Conservation (phyloP, 1,284 basidiomycete genomes). For the Exsudoporus floridanus region DNA sequence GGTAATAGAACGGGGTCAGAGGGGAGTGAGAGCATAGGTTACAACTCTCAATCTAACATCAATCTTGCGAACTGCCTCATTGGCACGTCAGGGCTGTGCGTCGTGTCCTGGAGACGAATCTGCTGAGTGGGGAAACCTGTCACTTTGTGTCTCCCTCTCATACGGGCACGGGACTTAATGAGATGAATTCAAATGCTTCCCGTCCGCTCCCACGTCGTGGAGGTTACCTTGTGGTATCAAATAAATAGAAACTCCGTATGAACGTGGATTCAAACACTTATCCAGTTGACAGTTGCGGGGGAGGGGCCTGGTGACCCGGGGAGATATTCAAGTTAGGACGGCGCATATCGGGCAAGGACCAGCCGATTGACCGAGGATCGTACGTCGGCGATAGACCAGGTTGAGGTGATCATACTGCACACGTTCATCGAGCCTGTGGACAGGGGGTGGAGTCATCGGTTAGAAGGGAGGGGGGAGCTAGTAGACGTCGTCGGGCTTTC, state of each 20-base stretch:
- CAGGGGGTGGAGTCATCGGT: not conserved
- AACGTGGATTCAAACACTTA: slow-evolving; percentile 12
- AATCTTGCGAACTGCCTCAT: slow-evolving; percentile 15
- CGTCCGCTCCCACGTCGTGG: slow-evolving; percentile 6
- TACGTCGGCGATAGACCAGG: not conserved
- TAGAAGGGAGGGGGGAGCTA: not conserved
- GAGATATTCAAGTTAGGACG: not conserved
- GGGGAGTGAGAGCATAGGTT: slow-evolving; percentile 11
- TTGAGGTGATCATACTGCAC: not conserved
- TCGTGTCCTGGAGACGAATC: slow-evolving; percentile 14
- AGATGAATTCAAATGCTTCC: slow-evolving; percentile 12
- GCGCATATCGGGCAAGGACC: not conserved
- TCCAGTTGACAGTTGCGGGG: not conserved
- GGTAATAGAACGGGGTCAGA: slow-evolving; percentile 14
- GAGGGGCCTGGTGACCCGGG: not conserved
- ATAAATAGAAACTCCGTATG: slow-evolving; percentile 12
- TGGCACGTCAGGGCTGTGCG: slow-evolving; percentile 15
- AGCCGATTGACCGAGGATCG: not conserved
- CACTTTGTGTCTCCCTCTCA: not conserved
- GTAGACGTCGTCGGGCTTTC: not conserved
- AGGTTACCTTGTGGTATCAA: not conserved
- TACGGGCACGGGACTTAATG: not conserved
- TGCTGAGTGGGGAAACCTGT: slow-evolving; percentile 4
- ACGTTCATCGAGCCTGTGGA: not conserved
- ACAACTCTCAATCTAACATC: slow-evolving; percentile 20